Conservation (phyloP, 768 basidiomycete species). For the Phaeolepiota aurea region DNA sequence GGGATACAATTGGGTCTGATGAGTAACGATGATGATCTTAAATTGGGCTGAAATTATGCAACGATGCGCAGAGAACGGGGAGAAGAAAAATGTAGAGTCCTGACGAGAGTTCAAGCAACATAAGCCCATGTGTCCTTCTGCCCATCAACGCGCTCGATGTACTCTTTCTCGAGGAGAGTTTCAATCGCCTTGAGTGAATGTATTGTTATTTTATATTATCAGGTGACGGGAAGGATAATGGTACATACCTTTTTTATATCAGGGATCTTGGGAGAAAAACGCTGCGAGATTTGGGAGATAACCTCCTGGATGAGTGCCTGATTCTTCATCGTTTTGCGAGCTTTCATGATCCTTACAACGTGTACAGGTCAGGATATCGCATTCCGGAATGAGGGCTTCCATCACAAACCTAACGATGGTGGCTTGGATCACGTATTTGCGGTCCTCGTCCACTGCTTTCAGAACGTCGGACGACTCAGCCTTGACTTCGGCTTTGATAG, state of each 20-base stretch:
- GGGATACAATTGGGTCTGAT: constrained; percentile 3
- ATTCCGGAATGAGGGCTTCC: constrained; percentile 1
- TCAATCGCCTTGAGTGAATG: constrained; percentile 69
- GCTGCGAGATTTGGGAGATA: constrained; percentile 78
- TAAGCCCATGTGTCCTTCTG: constrained; percentile 86
- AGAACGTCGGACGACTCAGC: constrained; percentile 83
- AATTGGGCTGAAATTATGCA: no score
- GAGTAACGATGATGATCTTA: no score
- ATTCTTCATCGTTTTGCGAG: constrained; percentile 92
- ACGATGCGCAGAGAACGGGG: constrained; percentile 1
- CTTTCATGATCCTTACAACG: constrained; percentile 81
- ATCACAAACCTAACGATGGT: constrained; percentile 71
- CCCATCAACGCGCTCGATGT: constrained; percentile 89
- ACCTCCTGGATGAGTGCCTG: constrained; percentile 86
- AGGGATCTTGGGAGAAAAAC: constrained; percentile 88
- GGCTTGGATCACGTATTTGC: constrained; percentile 93
- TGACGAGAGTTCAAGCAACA: constrained; percentile 40
- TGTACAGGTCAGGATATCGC: constrained; percentile 1
- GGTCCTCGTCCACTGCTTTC: constrained; percentile 93
- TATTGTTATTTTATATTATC: constrained; percentile 1
- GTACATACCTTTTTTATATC: constrained; percentile 92
- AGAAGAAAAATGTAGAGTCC: constrained; percentile 3
- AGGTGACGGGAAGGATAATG: not conserved
- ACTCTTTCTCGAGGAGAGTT: constrained; percentile 91
- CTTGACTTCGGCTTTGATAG: constrained; percentile 93